Base-by-base conservation (phyloP, 2,329 filamentous ascomycete species). In the Ambrosiella cleistominuta region DNA sequence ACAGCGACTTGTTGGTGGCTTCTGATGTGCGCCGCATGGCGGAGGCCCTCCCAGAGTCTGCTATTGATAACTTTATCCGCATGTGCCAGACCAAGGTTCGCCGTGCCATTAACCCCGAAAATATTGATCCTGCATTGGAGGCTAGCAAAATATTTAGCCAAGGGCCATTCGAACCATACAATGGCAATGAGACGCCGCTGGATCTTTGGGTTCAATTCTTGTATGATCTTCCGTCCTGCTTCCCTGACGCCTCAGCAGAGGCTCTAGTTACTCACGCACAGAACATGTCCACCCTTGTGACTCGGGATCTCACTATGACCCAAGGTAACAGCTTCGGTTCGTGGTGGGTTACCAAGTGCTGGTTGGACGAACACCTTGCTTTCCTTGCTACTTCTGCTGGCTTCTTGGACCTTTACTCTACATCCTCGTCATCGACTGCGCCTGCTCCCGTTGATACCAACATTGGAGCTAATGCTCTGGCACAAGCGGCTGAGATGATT, bases 291-390 rank as follows among this genome's bases (percentile, higher is more conserved):
- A 88, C 85, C 7, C 82, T 85, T 17, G 83, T 87, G 15, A 81
- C 93, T 73, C 78, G 88, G 57, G 88, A 94, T 64, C 78, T 94
- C 59, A 93, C 87, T 0, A 82, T 93, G 55, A 77, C 81, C 45
- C 83, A 86, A 63, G 86, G 85, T 15, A 81, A 83, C 66, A 90
- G 85, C 66, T 94, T 91, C 66, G 85, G 86, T n/a, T 83, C 86
- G 5, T 94, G 88, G 88, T 93, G 87, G 87, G 86, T 96, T 60
- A 89, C 89, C 2, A 95, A 96, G 68, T 90, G 91, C 60, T 97
- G 91, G 76, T 80, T 96, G 56, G 90, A 96, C 66, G 91, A 97
- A 71, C 94, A 95, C 87, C 81, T 89, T 54, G 78, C 85, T 59
- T 96, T 94, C 77, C 75, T 95, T 63, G 88, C 88, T 0, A 88